These are phyloP conservation scores for Acrocalymma vagum DNA, from an alignment of 2,329 filamentous ascomycete genomes.

Conservation along the genomic window DNA sequence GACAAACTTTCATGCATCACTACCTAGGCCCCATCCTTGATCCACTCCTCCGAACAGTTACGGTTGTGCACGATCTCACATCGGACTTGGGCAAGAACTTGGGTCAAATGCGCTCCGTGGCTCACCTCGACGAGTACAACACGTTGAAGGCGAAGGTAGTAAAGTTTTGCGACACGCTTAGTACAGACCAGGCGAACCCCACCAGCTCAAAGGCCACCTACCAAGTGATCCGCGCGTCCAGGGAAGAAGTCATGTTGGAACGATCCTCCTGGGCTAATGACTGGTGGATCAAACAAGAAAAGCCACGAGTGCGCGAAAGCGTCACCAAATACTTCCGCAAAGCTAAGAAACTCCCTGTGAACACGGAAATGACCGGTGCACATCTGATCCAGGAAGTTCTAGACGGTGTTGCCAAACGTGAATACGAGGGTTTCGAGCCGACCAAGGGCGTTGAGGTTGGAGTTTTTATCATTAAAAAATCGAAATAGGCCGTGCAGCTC, in stretches of 20 bases:
- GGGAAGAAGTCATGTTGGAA: conserved; percentile 60
- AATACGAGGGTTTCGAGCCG: conserved; percentile 54
- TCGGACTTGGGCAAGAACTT: conserved; percentile 64
- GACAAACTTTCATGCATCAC: conserved; percentile 64
- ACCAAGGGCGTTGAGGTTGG: conserved; percentile 57
- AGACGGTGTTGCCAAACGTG: conserved; percentile 63
- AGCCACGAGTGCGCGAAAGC: conserved; percentile 64
- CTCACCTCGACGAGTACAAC: conserved; percentile 64
- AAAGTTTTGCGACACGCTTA: conserved; percentile 38
- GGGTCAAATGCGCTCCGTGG: conserved; percentile 62
- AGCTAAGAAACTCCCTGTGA: conserved; percentile 50
- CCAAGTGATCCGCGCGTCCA: conserved; percentile 60
- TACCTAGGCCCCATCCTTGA: conserved; percentile 70
- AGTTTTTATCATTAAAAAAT: conserved; percentile 56
- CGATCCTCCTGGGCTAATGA: conserved; percentile 65
- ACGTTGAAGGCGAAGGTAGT: conserved; percentile 51
- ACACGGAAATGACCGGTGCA: conserved; percentile 59
- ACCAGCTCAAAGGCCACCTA: conserved; percentile 42
- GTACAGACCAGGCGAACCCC: conserved; percentile 35
- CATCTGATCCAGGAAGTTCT: conserved; percentile 67
- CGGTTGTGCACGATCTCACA: conserved; percentile 66
- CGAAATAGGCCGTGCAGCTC: too few relatives aligned
- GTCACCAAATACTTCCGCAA: conserved; percentile 55
- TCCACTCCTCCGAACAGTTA: conserved; percentile 66
- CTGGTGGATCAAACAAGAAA: conserved; percentile 73